Conservation (phyloP, 2,329 filamentous ascomycete genomes). For the Ophiostoma perfectum region DNA sequence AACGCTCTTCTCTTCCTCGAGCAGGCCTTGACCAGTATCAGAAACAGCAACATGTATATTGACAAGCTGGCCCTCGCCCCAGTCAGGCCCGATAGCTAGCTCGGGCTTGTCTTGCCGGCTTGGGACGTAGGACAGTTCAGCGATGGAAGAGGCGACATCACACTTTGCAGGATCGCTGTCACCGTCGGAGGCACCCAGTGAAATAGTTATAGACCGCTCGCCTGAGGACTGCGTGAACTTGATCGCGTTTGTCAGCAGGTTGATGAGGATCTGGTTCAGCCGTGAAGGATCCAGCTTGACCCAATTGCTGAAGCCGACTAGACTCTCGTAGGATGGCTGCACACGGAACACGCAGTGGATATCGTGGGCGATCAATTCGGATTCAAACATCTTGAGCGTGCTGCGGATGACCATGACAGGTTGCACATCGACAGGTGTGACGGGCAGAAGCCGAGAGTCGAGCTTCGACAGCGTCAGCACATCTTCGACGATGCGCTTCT, state of each 20-base stretch:
- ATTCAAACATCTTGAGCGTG: conserved; percentile 72
- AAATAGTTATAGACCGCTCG: conserved; percentile 56
- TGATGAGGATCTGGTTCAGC: conserved; percentile 68
- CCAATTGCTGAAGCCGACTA: conserved; percentile 57
- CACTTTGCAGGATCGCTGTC: conserved; percentile 13
- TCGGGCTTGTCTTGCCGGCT: conserved; percentile 31
- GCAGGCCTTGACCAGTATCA: conserved; percentile 67
- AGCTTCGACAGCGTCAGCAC: conserved; percentile 68
- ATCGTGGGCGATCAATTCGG: conserved; percentile 64
- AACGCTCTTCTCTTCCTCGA: conserved; percentile 62
- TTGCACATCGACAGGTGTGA: conserved; percentile 64
- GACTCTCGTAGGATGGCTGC: conserved; percentile 59
- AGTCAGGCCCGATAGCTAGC: conserved; percentile 49
- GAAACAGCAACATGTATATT: conserved; percentile 67
- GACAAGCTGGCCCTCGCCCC: conserved; percentile 66
- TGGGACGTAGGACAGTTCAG: conserved; percentile 48
- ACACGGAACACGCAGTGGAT: conserved; percentile 66
- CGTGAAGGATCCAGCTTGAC: conserved; percentile 70
- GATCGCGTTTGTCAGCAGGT: conserved; percentile 64
- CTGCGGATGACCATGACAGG: conserved; percentile 59
- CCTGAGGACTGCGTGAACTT: conserved; percentile 60
- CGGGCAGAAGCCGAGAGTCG: conserved; percentile 66
- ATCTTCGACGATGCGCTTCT: conserved; percentile 71
- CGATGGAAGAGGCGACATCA: conserved; percentile 6
- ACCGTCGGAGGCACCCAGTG: conserved; percentile 54